Base-by-base conservation (phyloP, 106 monocot genomes). In the Platanthera guangdongensis region DNA sequence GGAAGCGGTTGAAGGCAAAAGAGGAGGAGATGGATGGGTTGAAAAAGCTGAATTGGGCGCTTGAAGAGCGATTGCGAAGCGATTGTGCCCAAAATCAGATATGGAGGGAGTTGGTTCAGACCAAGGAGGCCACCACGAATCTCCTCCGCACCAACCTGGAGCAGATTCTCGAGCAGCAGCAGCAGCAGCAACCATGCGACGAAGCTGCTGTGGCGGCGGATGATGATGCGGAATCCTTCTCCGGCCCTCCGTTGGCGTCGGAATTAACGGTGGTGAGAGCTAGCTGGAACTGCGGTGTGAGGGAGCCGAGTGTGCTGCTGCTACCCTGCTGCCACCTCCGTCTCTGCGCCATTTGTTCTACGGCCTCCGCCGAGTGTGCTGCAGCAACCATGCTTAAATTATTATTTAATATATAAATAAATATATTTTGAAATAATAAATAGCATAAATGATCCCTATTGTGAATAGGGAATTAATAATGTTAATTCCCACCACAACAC, bases 271-370 rank as follows among this genome's bases (percentile, higher is more conserved):
- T 25, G 25, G 47, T 3, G 75, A 71, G 64, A 21, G 19, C 46
- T 16, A 77, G 85, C 59, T 9, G 69, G 74, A 47, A 50, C 4
- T 81, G 92, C 79, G 55, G 75, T 3, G 78, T 21, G 25, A 79
- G 74, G 4, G 87, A 78, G 73, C 72, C 83, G 47, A 76, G 78
- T 3, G 92, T 89, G 52, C 77, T 92, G 75, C 70, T 92, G 39
- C 80, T 92, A 39, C 89, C 92, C 7, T 89, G 92, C 83, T 62
- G 85, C 71, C 92, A 92, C 54, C 69, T 92, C 48, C 85, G 89
- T 75, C 68, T 89, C 15, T 92, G 92, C 77, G 73, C 76, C 13
- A 32, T 52, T 5, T 92, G 92, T 51, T 86, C 53, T 10, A 75
- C 89, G 11, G 52, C 21, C n/a, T n/a, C n/a, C n/a, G n/a, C n/a